Evolutionary conservation across 2,329 filamentous ascomycete species (phyloP).

Genomic region (Diaporthe citriasiana): DNA sequence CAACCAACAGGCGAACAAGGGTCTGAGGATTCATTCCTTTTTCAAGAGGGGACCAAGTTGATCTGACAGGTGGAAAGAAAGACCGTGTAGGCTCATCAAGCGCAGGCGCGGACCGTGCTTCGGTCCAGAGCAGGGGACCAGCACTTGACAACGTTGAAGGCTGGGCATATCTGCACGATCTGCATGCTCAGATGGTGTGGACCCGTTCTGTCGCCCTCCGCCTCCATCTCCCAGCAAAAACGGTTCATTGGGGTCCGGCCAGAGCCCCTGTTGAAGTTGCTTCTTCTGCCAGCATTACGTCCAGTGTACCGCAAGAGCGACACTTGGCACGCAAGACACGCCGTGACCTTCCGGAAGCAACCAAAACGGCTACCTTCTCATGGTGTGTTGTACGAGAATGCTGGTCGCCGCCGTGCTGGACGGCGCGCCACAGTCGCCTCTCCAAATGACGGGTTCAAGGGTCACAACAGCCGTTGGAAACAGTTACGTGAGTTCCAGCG

Average conservation of each 20-base stretch:
- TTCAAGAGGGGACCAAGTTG: background rate
- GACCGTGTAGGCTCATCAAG: background rate
- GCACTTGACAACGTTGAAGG: background rate
- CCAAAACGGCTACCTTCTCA: background rate
- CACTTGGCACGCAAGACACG: slow-evolving; percentile 1
- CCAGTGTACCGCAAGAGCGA: background rate
- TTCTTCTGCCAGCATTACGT: slow-evolving; percentile 14
- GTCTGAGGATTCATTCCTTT: background rate
- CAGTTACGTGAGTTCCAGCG: background rate
- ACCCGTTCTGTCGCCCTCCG: background rate
- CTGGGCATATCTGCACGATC: slow-evolving; percentile 3
- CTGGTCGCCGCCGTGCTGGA: background rate
- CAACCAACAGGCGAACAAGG: background rate
- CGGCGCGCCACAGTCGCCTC: background rate
- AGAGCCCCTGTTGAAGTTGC: background rate
- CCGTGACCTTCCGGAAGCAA: background rate
- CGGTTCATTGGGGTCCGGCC: background rate
- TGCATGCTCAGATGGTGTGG: slow-evolving; percentile 10
- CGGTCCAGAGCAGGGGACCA: background rate
- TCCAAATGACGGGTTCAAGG: background rate
- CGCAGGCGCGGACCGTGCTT: slow-evolving; percentile 4
- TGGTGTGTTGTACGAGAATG: slow-evolving; percentile 21
- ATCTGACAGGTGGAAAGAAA: background rate
- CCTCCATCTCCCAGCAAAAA: background rate
- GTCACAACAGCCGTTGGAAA: slow-evolving; percentile 24